Evolutionary conservation across 331 rosid genomes (phyloP), one percentile per base, ranked within the genome.

Genomic region (Quercus phellos): DNA sequence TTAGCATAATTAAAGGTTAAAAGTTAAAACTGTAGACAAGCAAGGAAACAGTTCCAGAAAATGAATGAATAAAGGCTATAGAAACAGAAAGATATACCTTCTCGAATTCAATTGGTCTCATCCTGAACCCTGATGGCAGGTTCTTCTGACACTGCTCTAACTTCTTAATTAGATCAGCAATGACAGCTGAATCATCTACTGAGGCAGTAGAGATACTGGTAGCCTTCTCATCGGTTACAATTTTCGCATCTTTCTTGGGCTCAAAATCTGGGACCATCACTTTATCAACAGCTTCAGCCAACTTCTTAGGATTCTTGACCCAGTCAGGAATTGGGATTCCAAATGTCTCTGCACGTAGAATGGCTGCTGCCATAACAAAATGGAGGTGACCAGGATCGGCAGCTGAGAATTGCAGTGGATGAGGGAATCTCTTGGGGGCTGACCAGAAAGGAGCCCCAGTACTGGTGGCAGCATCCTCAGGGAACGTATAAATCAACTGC

Each of bases 401-500:
- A 43, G 89, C 7, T 74, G 98, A 92, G 84, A 92, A 95, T 88
- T 84, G 88, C 67, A 92, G 83, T 2, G 99, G 93, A 55, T 22
- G 98, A 73, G 99, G 99, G 79, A 92, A 95, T 67, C 99, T 84
- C 83, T 95, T 95, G 4, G 99, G 99, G 46, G 99, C 98, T 56
- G 99, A 95, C 99, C 99, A 95, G 87, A 95, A 95, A 24, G 96
- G 97, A 71, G 90, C 88, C 72, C 99, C 99, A 17, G 91, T 95
- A 81, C 99, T 92, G 13, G 99, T 95, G 66, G 87, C 78, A 70
- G 99, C 98, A 86, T 95, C 93, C 86, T 95, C 99, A 22, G 99
- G 99, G 34, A 95, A 95, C 73, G 97, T 95, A 86, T 89, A 95
- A 51, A 77, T 80, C 84, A 95, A 87, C 87, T 95, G 99, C 90